Conservation (phyloP, 305 asterid species). For the Fraxinus velutina region DNA sequence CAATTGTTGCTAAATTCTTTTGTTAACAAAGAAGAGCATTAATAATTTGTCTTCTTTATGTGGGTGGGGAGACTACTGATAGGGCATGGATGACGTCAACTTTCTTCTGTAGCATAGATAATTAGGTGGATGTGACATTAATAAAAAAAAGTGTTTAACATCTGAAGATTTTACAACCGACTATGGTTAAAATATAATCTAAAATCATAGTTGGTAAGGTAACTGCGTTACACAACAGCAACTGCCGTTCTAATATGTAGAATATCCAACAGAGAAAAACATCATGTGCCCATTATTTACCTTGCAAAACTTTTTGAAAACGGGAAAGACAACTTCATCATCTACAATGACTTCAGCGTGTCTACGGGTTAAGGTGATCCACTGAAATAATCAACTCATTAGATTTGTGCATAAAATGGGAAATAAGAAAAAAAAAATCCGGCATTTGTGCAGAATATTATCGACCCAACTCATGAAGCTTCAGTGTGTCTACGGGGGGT, state of each 20-base stretch:
- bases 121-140: background rate
- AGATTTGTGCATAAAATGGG: conserved; percentile 14
- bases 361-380: conserved; percentile 76
- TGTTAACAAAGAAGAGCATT: background rate
- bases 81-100: background rate
- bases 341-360: conserved; percentile 80
- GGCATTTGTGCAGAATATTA: background rate
- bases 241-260: background rate
- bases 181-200: background rate
- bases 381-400: conserved; percentile 46
- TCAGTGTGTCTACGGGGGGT: conserved; percentile 63
- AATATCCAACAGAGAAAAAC: background rate
- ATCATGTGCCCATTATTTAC: conserved; percentile 28
- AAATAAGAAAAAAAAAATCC: conserved; percentile 6
- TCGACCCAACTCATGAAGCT: conserved; percentile 16
- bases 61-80: background rate
- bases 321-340: conserved; percentile 62
- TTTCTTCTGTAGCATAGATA: background rate
- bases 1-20: background rate
- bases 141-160: background rate
- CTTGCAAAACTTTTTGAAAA: conserved; percentile 80
- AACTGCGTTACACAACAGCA: background rate
- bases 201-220: background rate
- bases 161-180: background rate
- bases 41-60: background rate